A percentile compares a stretch with the other conserved stretches of the same genome.
These are phyloP conservation scores for Exophiala viscosa DNA, from an alignment of 2,329 filamentous ascomycete species.

Conservation along the genomic window DNA sequence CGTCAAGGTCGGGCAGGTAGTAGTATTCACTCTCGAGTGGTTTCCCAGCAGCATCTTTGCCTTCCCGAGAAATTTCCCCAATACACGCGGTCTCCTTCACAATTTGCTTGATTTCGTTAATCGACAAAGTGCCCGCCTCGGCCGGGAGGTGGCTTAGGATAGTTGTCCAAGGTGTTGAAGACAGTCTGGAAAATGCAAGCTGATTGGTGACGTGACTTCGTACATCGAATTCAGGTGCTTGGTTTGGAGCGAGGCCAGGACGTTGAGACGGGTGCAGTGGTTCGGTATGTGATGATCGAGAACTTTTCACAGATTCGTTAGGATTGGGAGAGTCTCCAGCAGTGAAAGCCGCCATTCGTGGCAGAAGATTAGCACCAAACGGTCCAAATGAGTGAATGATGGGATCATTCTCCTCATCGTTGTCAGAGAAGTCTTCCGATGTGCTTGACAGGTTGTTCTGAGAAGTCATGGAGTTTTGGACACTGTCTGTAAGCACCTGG, in stretches of 20 bases:
- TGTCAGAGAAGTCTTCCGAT: conserved; percentile 62
- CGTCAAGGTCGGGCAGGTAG: conserved; percentile 84
- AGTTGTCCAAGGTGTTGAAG: conserved; percentile 83
- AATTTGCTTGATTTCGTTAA: conserved; percentile 63
- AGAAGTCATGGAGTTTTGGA: conserved; percentile 15
- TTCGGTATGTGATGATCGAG: conserved; percentile 33
- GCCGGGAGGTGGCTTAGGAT: conserved; percentile 81
- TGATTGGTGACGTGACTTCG: conserved; percentile 90
- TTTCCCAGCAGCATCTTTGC: conserved; percentile 95
- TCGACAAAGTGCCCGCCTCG: conserved; percentile 49
- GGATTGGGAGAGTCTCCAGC: conserved; percentile 58
- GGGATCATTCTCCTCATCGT: conserved; percentile 91
- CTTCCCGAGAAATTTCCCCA: conserved; percentile 81
- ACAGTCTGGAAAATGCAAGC: conserved; percentile 87
- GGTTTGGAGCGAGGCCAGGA: conserved; percentile 28
- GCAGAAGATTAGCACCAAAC: conserved; percentile 80
- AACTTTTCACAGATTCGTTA: conserved; percentile 23
- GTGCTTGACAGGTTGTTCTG: conserved; percentile 14
- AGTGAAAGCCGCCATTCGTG: conserved; percentile 73
- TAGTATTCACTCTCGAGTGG: conserved; percentile 94
- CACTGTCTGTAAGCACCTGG: conserved; percentile 34
- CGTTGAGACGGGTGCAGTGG: conserved; percentile 35
- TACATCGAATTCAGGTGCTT: conserved; percentile 42
- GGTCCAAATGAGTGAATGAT: conserved; percentile 89
- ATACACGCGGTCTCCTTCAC: conserved; percentile 74